Base-by-base conservation (phyloP, 345 rosid species). In the Chamaenerion angustifolium region DNA sequence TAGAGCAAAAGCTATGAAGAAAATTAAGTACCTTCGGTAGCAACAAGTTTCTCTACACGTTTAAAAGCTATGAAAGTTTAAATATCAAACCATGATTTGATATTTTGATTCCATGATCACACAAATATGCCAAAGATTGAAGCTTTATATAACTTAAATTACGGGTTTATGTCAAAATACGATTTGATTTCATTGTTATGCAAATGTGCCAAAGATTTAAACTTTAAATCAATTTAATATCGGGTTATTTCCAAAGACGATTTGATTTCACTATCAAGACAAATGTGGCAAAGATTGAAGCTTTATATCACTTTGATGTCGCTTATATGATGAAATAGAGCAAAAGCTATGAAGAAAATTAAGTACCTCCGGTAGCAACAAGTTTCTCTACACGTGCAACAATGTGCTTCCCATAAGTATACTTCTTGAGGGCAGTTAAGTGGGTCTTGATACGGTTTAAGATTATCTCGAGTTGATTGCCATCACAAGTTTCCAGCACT, bases 381-480 rank as follows among this genome's bases (percentile, higher is more conserved):
- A 85, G 89, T 71, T 81, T 81, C 75, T 85, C 94, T 60, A 85
- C 85, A 42, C 94, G 94, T 0, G 84, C 89, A 60, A 81, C 94
- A 12, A 85, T 85, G 57, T 85, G 94, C 68, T 85, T 81, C 53
- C 94, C 94, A 0, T 85, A 85, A 3, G 94, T 81, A 74, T 79
- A 85, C 63, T 81, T 85, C 79, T 85, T 85, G 71, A 85, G 64
- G 19, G 89, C 88, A 51, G 67, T 84, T 54, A 84, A 58, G 59
- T 84, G 94, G 59, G 81, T 80, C 64, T 77, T 84, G 37, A 84
- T 77, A 15, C 94, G 81, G 1, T 78, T 61, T 49, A 81, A 83
- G 57, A 84, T 76, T 60, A 81, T 62, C 66, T 79, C 94, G 0
- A 80, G 88, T 55, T 81, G 83, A 18, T 76, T 82, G 57, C 81